These are phyloP conservation scores for Knoxia roxburghii DNA, from an alignment of 257 asterid species.

Conservation along the genomic window DNA sequence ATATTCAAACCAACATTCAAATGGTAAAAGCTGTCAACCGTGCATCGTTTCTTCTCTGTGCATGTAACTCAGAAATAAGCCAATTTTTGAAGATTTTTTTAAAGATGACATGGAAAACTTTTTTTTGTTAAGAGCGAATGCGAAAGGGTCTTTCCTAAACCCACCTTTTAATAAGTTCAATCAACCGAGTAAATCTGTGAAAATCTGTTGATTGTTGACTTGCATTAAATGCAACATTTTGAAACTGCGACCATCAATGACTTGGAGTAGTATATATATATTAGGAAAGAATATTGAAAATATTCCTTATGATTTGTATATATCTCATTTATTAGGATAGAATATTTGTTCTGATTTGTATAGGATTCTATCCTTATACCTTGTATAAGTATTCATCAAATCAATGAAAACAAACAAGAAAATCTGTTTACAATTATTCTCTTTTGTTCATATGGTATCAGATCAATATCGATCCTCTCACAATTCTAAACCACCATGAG, in stretches of 20 bases:
- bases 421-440: too few species aligned
- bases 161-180: not conserved
- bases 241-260: not conserved
- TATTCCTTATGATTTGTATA: too few species aligned
- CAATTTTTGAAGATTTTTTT: not conserved
- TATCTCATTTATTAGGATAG: too few species aligned
- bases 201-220: conserved; percentile 16
- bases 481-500: too few species aligned
- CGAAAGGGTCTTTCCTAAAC: not conserved
- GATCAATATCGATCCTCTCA: too few species aligned
- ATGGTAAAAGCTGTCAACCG: not conserved
- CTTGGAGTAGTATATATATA: not conserved
- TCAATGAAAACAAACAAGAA: too few species aligned
- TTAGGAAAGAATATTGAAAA: too few species aligned
- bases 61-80: not conserved
- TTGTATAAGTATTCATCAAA: too few species aligned
- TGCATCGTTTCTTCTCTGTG: not conserved
- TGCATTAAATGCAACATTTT: conserved; percentile 10
- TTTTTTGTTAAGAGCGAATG: not conserved
- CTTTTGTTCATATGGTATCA: too few species aligned
- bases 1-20: not conserved
- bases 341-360: too few species aligned
- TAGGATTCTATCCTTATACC: too few species aligned
- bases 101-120: not conserved
- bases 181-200: not conserved